Conservation (phyloP, 139 green algal species). For the Chlamydomonas sp. region DNA sequence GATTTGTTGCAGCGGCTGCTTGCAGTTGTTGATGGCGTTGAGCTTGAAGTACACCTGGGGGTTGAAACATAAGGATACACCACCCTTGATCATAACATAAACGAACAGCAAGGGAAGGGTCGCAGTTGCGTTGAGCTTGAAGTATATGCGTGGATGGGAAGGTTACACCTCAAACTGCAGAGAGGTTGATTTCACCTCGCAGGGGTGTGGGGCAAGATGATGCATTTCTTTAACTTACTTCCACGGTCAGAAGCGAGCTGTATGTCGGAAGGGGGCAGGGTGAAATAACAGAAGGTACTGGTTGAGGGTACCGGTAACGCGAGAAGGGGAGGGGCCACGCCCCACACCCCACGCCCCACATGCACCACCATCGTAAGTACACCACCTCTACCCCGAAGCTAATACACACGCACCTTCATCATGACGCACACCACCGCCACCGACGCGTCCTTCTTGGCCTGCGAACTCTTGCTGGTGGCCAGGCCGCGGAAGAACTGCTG, state of each 20-base stretch:
- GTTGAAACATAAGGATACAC: background rate
- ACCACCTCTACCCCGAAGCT: no score
- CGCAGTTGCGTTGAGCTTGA: no score
- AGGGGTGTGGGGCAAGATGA: no score
- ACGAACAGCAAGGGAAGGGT: background rate
- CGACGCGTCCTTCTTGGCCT: slow-evolving; percentile 43
- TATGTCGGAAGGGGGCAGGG: no score
- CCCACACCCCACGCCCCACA: background rate
- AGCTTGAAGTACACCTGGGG: slow-evolving; percentile 53
- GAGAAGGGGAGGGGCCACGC: background rate
- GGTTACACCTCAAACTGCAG: no score
- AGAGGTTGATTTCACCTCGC: no score
- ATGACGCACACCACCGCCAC: slow-evolving; percentile 58
- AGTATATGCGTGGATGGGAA: no score
- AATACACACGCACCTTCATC: slow-evolving; percentile 61
- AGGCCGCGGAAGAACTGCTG: slow-evolving; percentile 49
- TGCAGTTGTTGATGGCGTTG: slow-evolving; percentile 65
- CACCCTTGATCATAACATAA: background rate
- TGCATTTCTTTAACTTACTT: no score
- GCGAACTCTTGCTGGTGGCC: slow-evolving; percentile 14
- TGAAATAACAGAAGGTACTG: no score
- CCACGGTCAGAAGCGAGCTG: no score
- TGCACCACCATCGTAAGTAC: no score
- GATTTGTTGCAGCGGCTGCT: slow-evolving; percentile 49
- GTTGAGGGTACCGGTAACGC: no score